Evolutionary conservation across 2,329 filamentous ascomycete genomes (phyloP).

Genomic region (Trichoderma harzianum): DNA sequence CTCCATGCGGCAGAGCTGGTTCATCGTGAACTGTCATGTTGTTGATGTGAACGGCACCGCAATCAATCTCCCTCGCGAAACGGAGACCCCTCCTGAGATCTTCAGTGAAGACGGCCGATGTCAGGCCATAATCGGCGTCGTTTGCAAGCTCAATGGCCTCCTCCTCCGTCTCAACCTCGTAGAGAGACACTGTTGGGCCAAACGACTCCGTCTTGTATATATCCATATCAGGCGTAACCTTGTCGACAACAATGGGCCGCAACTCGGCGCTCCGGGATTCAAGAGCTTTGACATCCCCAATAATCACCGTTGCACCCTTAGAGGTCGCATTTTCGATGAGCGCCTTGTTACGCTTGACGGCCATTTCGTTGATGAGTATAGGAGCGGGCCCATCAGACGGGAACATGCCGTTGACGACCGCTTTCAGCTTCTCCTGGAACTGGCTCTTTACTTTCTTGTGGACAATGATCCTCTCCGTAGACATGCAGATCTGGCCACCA

Average conservation of each 20-base stretch:
- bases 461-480: slow-evolving; percentile 69
- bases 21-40: slow-evolving; percentile 65
- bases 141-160: slow-evolving; percentile 73
- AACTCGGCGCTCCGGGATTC: slow-evolving; percentile 42
- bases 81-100: slow-evolving; percentile 59
- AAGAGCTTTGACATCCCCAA: slow-evolving; percentile 35
- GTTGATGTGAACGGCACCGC: slow-evolving; percentile 67
- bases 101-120: slow-evolving; percentile 67
- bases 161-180: slow-evolving; percentile 64
- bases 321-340: slow-evolving; percentile 65
- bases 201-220: slow-evolving; percentile 74
- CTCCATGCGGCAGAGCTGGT: slow-evolving; percentile 60
- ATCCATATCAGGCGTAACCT: slow-evolving; percentile 63
- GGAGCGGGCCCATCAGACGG: slow-evolving; percentile 60
- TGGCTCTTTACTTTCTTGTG: slow-evolving; percentile 44
- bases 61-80: slow-evolving; percentile 62
- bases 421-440: slow-evolving; percentile 46
- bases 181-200: slow-evolving; percentile 68
- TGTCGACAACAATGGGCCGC: slow-evolving; percentile 64
- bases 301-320: slow-evolving; percentile 59
- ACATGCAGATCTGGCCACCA: slow-evolving; percentile 81
- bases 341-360: slow-evolving; percentile 61
- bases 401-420: slow-evolving; percentile 41
- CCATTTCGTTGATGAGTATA: slow-evolving; percentile 65
- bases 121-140: slow-evolving; percentile 76